Base-by-base conservation (phyloP, 2,329 filamentous ascomycete genomes). In the Lithohypha guttulata region DNA sequence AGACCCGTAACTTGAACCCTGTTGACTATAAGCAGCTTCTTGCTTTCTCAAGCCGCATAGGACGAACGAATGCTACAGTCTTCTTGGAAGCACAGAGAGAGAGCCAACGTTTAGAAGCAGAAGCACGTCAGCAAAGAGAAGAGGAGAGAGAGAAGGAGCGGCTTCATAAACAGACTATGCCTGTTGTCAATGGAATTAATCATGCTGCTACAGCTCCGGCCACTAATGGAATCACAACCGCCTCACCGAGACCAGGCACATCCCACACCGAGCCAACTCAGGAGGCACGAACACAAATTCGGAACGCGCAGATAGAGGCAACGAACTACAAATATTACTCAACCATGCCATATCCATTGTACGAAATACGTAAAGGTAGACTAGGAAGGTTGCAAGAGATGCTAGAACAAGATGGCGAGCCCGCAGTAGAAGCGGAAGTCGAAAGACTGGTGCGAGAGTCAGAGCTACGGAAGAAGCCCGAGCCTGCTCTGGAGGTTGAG, bases 401-500 rank as follows among this genome's bases (percentile, higher is more conserved):
- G 3, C 55, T 55, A 14, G 49, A 69, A 38, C 56, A 75, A 64
- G 52, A 84, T 64, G 41, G 78, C 63, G 57, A 76, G 51, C 53
- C 53, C 36, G 61, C 64, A 39, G n/a, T 65, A 9, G 61, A 64
- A 51, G 54, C 52, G 32, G 63, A 66, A 44, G 58, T 65, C 9
- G 61, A 64, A 27, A 54, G 59, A 29, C 37, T 65, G 44, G 55
- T 66, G 10, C 9, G 79, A 69, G 55, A 59, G 48, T 15, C 51
- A 51, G 2, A 69, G 65, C n/a, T 64, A n/a, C n/a, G n/a, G 61
- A 44, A 59, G 53, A 48, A 64, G 65, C 31, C 67, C 39, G 29
- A 40, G 34, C 23, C n/a, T 34, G 51, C 22, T 47, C 35, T 41
- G 48, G 63, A 53, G 4, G 59, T 59, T 32, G 59, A 57, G 34